Base-by-base conservation (phyloP, 768 basidiomycete species). In the Crepidotus variabilis region DNA sequence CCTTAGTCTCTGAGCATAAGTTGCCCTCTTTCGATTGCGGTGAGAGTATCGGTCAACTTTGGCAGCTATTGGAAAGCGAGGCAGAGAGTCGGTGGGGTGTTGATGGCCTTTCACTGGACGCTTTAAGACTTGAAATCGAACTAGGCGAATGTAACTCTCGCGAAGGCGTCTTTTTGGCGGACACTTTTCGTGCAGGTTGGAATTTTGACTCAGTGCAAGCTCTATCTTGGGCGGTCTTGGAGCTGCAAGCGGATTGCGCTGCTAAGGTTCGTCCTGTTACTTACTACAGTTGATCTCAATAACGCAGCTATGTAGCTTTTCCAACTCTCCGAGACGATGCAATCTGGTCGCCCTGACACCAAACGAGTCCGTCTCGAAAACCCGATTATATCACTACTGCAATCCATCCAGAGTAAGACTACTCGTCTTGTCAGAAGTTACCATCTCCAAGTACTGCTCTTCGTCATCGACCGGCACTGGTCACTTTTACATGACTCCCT, bases 381-480 rank as follows among this genome's bases (percentile, higher is more conserved):
- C 60, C 86, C 90, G 1, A 73, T 92, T 53, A 65, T 73, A 1
- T 68, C 75, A 16, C 71, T 92, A 18, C 73, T 92, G 9, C 63
- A 72, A 50, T 76, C 76, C 10, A 78, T 88, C 57, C 75, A 75
- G 52, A 57, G 66, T 8, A 66, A 70, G 47, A 58, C 55, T 16
- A 60, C 69, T 2, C 65, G 67, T 33, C 71, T 62, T 60, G 61
- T 66, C 61, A 77, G 71, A 62, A 72, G 67, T 58, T 80, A 73
- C 72, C 81, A 80, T 60, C 71, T 96, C 1, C 94, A 97, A 69
- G 76, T 86, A 9, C 75, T 97, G 2, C 81, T 95, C 21, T 97
- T 98, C 74, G 76, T 97, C 66, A 80, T 94, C 58, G 85, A 90
- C 62, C 78, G 83, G 22, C 86, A 95, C 66, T 94, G 91, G 91